Evolutionary conservation across 2,329 filamentous ascomycete species (phyloP).

Genomic region (Dactylonectria estremocensis): DNA sequence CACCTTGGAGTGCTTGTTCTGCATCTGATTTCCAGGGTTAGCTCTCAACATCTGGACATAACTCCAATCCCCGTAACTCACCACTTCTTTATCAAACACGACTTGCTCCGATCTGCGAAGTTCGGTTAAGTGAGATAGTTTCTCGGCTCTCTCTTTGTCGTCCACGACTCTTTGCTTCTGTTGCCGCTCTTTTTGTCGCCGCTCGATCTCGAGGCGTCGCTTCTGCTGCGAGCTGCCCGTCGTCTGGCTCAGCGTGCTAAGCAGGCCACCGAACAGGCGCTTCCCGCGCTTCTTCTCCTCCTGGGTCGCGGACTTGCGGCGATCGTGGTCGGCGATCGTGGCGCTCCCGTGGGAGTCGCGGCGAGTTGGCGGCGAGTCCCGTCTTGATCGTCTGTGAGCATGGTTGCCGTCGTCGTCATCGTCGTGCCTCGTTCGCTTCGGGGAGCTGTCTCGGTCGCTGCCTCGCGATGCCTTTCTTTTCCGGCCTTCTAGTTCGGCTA

Average conservation of each 20-base stretch:
- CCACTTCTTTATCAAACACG: constrained; percentile 82
- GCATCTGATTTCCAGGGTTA: constrained; percentile 75
- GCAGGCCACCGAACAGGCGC: constrained; percentile 86
- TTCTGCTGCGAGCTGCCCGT: constrained; percentile 74
- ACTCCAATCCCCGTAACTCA: constrained; percentile 61
- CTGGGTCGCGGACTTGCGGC: constrained; percentile 53
- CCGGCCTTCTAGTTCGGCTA: constrained; percentile 30
- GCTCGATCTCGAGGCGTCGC: constrained; percentile 85
- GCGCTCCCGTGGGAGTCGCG: constrained; percentile 30
- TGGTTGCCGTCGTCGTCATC: constrained; percentile 39
- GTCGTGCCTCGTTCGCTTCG: constrained; percentile 48
- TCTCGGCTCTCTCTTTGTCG: constrained; percentile 76
- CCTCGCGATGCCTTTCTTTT: constrained; percentile 52
- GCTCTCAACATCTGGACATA: not conserved
- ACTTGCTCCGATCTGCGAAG: constrained; percentile 79
- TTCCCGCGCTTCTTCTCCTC: constrained; percentile 90
- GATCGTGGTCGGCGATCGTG: constrained; percentile 35
- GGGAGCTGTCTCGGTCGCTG: constrained; percentile 38
- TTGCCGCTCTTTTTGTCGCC: constrained; percentile 82
- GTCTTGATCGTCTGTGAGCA: constrained; percentile 32
- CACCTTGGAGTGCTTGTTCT: constrained; percentile 80
- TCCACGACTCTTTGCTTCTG: constrained; percentile 81
- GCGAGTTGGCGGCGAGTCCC: constrained; percentile 33
- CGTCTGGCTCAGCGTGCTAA: constrained; percentile 84
- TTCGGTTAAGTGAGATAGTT: constrained; percentile 72